A percentile compares a stretch with the other conserved stretches of the same genome.
Evolutionary conservation across 345 rosid genomes (phyloP).

Genomic region (Citrus inodora): DNA sequence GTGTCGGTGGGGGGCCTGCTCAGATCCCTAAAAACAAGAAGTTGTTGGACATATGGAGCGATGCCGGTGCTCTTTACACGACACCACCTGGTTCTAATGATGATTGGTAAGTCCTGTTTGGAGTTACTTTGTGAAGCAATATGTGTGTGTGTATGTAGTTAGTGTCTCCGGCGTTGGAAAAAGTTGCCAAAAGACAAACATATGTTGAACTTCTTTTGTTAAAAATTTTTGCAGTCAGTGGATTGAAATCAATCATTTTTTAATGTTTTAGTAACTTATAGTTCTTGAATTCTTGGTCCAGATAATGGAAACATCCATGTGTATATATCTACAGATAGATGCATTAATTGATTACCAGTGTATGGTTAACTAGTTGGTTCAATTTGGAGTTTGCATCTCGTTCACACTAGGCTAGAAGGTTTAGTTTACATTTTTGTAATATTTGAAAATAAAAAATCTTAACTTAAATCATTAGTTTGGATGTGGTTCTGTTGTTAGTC

Average conservation of each 20-base stretch:
- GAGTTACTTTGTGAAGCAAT: too few relatives aligned
- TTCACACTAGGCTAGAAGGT: too few relatives aligned
- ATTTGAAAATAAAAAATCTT: too few relatives aligned
- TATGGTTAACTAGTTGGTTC: too few relatives aligned
- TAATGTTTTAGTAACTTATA: not conserved
- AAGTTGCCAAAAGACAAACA: not conserved
- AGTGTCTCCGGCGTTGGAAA: too few relatives aligned
- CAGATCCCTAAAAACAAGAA: conserved; percentile 54
- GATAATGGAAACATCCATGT: not conserved
- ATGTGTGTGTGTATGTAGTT: too few relatives aligned
- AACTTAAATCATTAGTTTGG: not conserved
- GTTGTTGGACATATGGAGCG: conserved; percentile 64
- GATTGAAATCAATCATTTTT: not conserved
- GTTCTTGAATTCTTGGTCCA: not conserved
- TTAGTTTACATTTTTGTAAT: too few relatives aligned
- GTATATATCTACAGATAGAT: too few relatives aligned
- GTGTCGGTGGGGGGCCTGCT: conserved; percentile 71
- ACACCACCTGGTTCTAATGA: conserved; percentile 95
- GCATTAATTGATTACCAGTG: too few relatives aligned
- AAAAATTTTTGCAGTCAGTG: not conserved
- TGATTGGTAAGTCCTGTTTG: conserved; percentile 62
- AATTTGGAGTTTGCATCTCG: too few relatives aligned
- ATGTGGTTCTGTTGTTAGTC: not conserved
- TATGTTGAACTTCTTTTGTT: not conserved
- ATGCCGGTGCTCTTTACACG: conserved; percentile 72